These are phyloP conservation scores for Eucalyptus polyanthemos DNA, from an alignment of 345 rosid genomes.

Conservation along the genomic window DNA sequence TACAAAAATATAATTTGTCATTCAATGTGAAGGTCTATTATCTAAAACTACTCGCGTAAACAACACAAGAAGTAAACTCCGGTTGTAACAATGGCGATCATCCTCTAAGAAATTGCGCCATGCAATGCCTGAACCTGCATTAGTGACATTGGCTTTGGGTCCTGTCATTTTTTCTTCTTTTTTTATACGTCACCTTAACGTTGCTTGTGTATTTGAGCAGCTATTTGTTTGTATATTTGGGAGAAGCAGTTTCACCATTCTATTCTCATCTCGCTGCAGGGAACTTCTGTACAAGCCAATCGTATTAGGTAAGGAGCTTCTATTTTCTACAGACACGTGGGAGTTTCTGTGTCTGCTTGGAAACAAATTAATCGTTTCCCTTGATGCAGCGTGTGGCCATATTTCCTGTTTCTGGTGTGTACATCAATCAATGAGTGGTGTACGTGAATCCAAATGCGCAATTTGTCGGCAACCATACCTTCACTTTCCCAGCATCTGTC, in stretches of 20 bases:
- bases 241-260: background rate
- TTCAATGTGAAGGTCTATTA: background rate
- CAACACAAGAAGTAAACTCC: background rate
- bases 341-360: background rate
- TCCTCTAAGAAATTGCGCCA: background rate
- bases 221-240: background rate
- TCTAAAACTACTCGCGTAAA: background rate
- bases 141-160: background rate
- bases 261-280: constrained; percentile 27
- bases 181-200: background rate
- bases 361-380: background rate
- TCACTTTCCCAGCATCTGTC: constrained; percentile 59
- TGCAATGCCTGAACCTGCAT: background rate
- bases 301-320: constrained; percentile 47
- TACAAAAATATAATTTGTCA: background rate
- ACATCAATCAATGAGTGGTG: constrained; percentile 35
- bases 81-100: background rate
- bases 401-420: constrained; percentile 93
- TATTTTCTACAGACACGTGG: background rate
- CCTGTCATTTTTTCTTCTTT: background rate
- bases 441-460: constrained; percentile 43
- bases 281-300: constrained; percentile 85
- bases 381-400: constrained; percentile 70
- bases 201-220: background rate
- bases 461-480: constrained; percentile 47